Base-by-base conservation (phyloP, 805 yeast species). In the Sungouiozyma ichnusensis region DNA sequence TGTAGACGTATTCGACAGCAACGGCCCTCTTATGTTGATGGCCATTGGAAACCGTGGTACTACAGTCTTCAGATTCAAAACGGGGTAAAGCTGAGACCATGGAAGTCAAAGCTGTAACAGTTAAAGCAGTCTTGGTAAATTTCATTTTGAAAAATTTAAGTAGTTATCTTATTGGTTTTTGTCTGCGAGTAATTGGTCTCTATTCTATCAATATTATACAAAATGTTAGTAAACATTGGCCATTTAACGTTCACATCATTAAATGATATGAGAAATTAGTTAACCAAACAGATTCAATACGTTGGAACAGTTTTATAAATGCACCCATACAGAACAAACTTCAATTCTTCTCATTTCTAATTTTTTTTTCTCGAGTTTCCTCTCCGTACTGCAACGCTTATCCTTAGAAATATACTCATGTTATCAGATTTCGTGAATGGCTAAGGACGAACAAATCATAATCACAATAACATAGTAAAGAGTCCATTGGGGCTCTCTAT, bases 21-120 rank as follows among this genome's bases (percentile, higher is more conserved):
- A 70, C 66, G 19, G 73, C 76, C 61, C 76, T 68, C 64, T 68
- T 71, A 57, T 72, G 76, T 47, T 63, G 74, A 57, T 71, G 76
- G 42, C 64, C 61, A 46, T 65, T 50, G 16, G 43, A 40, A 9
- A 51, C 49, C 17, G 64, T 57, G 41, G 63, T 57, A 34, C 61
- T 51, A 42, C 64, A 58, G 33, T 53, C 58, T 16, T 51, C 56
- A 24, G 20, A 11, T 20, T 41, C 43, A 8, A 41, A 35, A 17
- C 39, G 39, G 39, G 59, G 58, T 38, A 54, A 45, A 35, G 66
- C 64, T 35, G 55, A 49, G 20, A 52, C 62, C 20, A 55, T 35
- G 29, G 65, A 49, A 42, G 63, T 56, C 34, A 62, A 44, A 41
- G 60, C 48, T 37, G 59, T 47, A 27, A 62, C 57, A 40, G 63